Conservation (phyloP, 371 early-diverging fungal species). For the Rhizopus arrhizus region DNA sequence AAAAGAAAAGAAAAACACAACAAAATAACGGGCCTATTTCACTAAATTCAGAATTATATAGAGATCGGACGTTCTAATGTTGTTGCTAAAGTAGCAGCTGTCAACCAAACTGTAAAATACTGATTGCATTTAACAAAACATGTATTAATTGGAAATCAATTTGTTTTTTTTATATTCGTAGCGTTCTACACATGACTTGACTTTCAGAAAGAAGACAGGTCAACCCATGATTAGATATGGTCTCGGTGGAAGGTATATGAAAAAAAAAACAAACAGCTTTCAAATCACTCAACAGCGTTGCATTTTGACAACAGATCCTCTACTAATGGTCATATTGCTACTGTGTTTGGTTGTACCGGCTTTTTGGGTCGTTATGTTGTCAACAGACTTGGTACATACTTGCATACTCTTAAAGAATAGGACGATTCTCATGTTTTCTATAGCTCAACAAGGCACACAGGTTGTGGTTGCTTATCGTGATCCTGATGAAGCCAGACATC, state of each 20-base stretch:
- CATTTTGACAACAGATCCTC: slow-evolving; percentile 53
- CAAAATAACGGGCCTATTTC: neutral
- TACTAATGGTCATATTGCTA: slow-evolving; percentile 84
- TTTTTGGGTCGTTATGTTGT: slow-evolving; percentile 95
- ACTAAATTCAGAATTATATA: slow-evolving; percentile 3
- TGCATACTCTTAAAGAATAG: no score
- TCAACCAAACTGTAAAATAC: slow-evolving; percentile 33
- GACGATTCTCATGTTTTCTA: neutral
- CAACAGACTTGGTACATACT: slow-evolving; percentile 74
- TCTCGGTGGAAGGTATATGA: slow-evolving; percentile 67
- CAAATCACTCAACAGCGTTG: no score
- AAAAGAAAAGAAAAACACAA: slow-evolving; percentile 11
- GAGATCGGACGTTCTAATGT: slow-evolving; percentile 40
- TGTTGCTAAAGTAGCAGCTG: slow-evolving; percentile 24
- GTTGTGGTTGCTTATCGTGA: slow-evolving; percentile 94
- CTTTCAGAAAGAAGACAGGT: slow-evolving; percentile 69
- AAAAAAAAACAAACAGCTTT: neutral
- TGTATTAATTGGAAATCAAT: no score
- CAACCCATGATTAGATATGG: slow-evolving; percentile 70
- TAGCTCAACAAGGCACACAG: slow-evolving; percentile 76
- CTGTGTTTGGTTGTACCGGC: slow-evolving; percentile 96
- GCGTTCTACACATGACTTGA: slow-evolving; percentile 71
- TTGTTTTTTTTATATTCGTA: slow-evolving; percentile 23
- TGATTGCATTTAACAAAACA: neutral
- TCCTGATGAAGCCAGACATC: slow-evolving; percentile 81